Evolutionary conservation across 2,329 filamentous ascomycete genomes (phyloP).

Genomic region (Aspergillus jensenii): DNA sequence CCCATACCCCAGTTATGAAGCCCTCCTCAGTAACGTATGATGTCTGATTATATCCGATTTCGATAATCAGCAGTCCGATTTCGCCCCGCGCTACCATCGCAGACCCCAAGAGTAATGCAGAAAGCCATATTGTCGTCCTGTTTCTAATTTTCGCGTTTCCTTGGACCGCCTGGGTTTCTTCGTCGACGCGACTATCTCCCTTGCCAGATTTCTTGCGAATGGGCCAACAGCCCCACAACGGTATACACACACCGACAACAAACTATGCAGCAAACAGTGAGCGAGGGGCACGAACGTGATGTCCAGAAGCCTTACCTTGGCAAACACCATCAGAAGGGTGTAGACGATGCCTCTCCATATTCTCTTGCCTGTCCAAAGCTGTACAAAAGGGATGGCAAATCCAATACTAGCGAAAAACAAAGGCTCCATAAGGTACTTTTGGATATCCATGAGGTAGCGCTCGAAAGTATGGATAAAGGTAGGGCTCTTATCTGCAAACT

Average conservation of each 20-base stretch:
- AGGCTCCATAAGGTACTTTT: constrained; percentile 34
- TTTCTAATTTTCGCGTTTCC: not conserved
- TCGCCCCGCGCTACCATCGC: constrained; percentile 36
- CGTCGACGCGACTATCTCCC: not conserved
- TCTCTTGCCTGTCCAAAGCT: constrained; percentile 32
- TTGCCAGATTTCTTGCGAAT: not conserved
- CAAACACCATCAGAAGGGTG: constrained; percentile 30
- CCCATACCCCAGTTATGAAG: constrained; percentile 31
- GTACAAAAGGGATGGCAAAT: constrained; percentile 33
- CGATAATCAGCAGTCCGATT: constrained; percentile 34
- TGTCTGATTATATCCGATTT: constrained; percentile 32
- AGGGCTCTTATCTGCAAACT: constrained; percentile 32
- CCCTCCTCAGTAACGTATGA: constrained; percentile 40
- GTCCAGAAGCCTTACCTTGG: constrained; percentile 22
- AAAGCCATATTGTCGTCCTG: constrained; percentile 16
- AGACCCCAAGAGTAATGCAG: constrained; percentile 28
- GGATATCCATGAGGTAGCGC: constrained; percentile 35
- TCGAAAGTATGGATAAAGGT: constrained; percentile 43
- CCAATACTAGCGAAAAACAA: constrained; percentile 34
- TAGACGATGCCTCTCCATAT: constrained; percentile 33
- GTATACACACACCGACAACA: constrained; percentile 30
- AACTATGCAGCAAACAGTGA: constrained; percentile 14
- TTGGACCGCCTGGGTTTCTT: not conserved
- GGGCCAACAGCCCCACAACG: constrained; percentile 14
- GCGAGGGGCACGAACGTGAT: not conserved